Evolutionary conservation across 495 filamentous ascomycete genomes (phyloP).

Genomic region (Tuber microsphaerosporum): DNA sequence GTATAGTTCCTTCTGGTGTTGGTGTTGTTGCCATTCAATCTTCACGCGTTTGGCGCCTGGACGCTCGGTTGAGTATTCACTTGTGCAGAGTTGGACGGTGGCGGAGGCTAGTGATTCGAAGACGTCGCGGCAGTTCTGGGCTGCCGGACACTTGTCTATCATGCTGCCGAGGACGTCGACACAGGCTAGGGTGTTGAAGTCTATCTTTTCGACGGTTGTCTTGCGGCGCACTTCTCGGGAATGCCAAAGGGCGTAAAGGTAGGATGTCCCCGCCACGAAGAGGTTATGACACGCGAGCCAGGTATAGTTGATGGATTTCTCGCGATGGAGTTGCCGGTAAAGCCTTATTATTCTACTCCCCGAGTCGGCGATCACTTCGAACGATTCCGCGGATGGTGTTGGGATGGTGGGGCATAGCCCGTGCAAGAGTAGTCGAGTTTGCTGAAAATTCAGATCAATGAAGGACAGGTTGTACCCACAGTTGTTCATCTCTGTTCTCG

Average conservation of each 20-base stretch:
- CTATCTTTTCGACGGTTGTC: conserved; percentile 48
- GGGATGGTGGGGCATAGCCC: conserved; percentile 50
- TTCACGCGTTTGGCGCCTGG: conserved; percentile 49
- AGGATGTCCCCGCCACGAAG: conserved; percentile 51
- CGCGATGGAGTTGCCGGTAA: conserved; percentile 49
- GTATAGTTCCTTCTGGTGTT: conserved; percentile 38
- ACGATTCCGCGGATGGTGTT: conserved; percentile 45
- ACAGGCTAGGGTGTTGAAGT: conserved; percentile 47
- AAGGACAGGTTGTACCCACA: conserved; percentile 45
- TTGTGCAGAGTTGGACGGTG: conserved; percentile 30
- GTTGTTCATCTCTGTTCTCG: conserved; percentile 40
- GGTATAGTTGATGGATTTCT: conserved; percentile 52
- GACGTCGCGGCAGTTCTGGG: conserved; percentile 48
- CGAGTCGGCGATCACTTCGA: conserved; percentile 49
- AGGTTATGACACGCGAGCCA: conserved; percentile 52
- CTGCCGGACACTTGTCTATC: conserved; percentile 48
- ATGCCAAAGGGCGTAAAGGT: conserved; percentile 47
- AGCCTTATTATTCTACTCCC: conserved; percentile 50
- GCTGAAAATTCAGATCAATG: conserved; percentile 52
- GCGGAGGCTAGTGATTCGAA: conserved; percentile 34
- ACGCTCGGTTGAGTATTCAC: conserved; percentile 32
- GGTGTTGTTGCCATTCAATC: conserved; percentile 41
- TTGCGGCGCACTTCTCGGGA: conserved; percentile 44
- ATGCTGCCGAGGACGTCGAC: conserved; percentile 50
- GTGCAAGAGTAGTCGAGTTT: conserved; percentile 50